Evolutionary conservation across 192 early-diverging fungal genomes (phyloP).

Genomic region (Coemansia sp.): DNA sequence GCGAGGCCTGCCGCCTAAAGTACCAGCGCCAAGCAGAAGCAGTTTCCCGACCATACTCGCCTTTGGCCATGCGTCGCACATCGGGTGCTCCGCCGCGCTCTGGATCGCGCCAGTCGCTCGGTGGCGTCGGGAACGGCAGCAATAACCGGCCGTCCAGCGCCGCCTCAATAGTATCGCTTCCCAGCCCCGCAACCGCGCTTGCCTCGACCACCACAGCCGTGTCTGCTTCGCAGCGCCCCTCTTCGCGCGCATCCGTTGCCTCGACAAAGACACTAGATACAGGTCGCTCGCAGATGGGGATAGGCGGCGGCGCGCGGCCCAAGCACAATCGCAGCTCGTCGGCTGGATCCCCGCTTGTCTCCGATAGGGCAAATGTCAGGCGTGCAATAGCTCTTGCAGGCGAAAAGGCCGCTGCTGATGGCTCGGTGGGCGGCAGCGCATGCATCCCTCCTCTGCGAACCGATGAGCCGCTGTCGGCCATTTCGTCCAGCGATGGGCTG

Average conservation of each 20-base stretch:
- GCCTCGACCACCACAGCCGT: neutral
- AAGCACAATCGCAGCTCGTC: slow-evolving; percentile 47
- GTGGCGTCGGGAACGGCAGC: slow-evolving; percentile 9
- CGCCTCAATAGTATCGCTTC: slow-evolving; percentile 22
- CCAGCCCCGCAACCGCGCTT: slow-evolving; percentile 8
- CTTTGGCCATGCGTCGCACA: slow-evolving; percentile 28
- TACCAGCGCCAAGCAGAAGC: slow-evolving; percentile 53
- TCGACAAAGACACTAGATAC: slow-evolving; percentile 23
- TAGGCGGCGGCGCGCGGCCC: slow-evolving; percentile 14
- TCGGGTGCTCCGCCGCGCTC: slow-evolving; percentile 27
- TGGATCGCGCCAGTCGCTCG: slow-evolving; percentile 36
- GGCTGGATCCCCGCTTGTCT: slow-evolving; percentile 30
- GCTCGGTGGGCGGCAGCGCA: neutral
- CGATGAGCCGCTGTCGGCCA: slow-evolving; percentile 9
- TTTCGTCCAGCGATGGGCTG: slow-evolving; percentile 19
- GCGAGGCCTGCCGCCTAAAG: slow-evolving; percentile 51
- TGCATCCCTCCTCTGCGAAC: slow-evolving; percentile 14
- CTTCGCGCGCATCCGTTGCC: slow-evolving; percentile 38
- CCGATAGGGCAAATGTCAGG: slow-evolving; percentile 20
- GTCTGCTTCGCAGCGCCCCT: slow-evolving; percentile 27
- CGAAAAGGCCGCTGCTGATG: slow-evolving; percentile 14
- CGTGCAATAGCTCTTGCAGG: slow-evolving; percentile 27
- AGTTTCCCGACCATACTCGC: slow-evolving; percentile 38
- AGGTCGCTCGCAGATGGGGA: slow-evolving; percentile 11
- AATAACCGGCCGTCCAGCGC: slow-evolving; percentile 29